Percentiles rank a stretch among this genome's conserved stretches.
These are phyloP conservation scores for Globisporangium canariense DNA, from an alignment of 352 stramenopile genomes.

Conservation along the genomic window DNA sequence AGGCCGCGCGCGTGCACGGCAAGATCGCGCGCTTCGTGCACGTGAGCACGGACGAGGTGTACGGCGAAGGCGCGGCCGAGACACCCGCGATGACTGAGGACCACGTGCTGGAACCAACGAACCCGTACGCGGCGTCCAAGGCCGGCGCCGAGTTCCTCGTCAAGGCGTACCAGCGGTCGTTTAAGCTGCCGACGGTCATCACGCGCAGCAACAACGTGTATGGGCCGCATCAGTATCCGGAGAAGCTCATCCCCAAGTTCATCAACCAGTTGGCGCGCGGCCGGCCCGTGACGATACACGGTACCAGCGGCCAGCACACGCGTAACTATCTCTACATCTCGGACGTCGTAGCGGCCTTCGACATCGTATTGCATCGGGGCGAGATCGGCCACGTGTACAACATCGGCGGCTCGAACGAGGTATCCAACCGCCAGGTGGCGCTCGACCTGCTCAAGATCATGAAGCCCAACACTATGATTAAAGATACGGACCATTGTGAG, in stretches of 20 bases:
- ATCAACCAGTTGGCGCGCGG: conserved; percentile 72
- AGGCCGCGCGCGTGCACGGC: conserved; percentile 90
- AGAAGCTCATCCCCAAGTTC: conserved; percentile 97
- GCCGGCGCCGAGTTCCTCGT: conserved; percentile 98
- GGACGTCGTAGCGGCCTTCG: conserved; percentile 96
- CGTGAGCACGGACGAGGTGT: conserved; percentile 98
- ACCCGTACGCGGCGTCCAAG: conserved; percentile 98
- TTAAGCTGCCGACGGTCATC: conserved; percentile 96
- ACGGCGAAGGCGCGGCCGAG: conserved; percentile 92
- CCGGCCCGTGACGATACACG: conserved; percentile 92
- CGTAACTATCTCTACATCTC: conserved; percentile 97
- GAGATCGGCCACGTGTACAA: conserved; percentile 95
- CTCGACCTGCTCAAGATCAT: conserved; percentile 82
- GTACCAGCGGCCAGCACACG: conserved; percentile 90
- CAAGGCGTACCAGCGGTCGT: conserved; percentile 92
- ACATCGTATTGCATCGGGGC: conserved; percentile 94
- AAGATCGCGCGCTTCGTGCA: conserved; percentile 95
- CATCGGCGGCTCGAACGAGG: conserved; percentile 87
- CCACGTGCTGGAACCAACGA: conserved; percentile 94
- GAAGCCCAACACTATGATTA: conserved; percentile 27
- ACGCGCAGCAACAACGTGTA: conserved; percentile 99
- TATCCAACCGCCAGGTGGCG: conserved; percentile 80
- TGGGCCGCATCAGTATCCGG: conserved; percentile 97
- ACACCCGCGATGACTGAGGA: conserved; percentile 93
- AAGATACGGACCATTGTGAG: background rate